Evolutionary conservation across 2,329 filamentous ascomycete genomes (phyloP).

Genomic region (Rachicladosporium sp.): DNA sequence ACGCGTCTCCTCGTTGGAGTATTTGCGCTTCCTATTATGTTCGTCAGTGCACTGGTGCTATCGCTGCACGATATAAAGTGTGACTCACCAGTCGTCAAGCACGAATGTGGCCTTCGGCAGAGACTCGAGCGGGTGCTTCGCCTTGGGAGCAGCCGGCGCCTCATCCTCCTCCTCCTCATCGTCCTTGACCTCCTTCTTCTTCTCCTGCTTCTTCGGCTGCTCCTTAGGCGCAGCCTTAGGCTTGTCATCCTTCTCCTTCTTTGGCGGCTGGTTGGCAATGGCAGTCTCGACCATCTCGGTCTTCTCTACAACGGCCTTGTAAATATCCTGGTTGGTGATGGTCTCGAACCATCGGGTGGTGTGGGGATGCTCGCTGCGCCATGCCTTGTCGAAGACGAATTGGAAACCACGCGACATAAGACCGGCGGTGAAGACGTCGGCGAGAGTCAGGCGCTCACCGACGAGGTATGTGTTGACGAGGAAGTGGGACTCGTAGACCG

Average conservation of each 20-base stretch:
- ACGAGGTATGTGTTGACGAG: conserved; percentile 91
- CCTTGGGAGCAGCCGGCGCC: conserved; percentile 58
- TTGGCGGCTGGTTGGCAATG: conserved; percentile 61
- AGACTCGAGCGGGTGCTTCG: conserved; percentile 89
- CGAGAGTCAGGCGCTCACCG: conserved; percentile 92
- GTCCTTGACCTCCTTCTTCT: conserved; percentile 42
- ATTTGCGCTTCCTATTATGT: conserved; percentile 62
- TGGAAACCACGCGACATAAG: conserved; percentile 81
- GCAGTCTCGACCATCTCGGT: conserved; percentile 71
- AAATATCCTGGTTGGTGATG: conserved; percentile 84
- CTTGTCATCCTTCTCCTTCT: conserved; percentile 42
- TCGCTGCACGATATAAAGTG: not conserved
- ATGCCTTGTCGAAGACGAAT: conserved; percentile 86
- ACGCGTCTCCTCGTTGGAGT: conserved; percentile 87
- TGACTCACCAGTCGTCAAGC: conserved; percentile 67
- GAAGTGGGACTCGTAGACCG: conserved; percentile 75
- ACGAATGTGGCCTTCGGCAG: conserved; percentile 69
- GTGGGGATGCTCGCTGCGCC: conserved; percentile 72
- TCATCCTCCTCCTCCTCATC: conserved; percentile 54
- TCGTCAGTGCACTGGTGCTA: conserved; percentile 3
- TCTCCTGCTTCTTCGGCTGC: conserved; percentile 44
- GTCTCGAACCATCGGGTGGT: conserved; percentile 90
- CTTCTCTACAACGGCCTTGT: conserved; percentile 64
- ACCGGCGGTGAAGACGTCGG: conserved; percentile 74
- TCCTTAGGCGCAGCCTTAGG: conserved; percentile 44